Evolutionary conservation across 2,329 filamentous ascomycete genomes (phyloP).

Genomic region (Dothistroma pini): DNA sequence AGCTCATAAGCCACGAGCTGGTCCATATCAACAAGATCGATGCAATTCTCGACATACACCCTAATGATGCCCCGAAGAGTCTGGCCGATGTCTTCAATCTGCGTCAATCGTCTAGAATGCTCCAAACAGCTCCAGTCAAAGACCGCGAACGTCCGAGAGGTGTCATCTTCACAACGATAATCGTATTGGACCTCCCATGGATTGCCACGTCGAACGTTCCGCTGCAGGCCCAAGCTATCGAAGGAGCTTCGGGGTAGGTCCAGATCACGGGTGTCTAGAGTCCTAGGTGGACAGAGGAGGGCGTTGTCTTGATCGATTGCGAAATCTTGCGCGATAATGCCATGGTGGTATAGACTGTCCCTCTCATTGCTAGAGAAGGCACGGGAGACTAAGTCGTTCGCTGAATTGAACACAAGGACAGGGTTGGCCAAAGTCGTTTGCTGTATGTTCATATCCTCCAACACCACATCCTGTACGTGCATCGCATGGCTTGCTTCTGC

Average conservation of each 20-base stretch:
- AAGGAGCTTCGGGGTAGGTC: too few species aligned
- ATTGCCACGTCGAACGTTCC: neutral
- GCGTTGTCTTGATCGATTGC: neutral
- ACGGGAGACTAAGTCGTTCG: neutral
- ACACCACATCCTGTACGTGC: neutral
- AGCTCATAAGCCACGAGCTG: neutral
- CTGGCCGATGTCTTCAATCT: neutral
- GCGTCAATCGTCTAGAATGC: neutral
- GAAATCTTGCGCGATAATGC: neutral
- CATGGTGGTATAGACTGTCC: neutral
- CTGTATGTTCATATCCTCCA: neutral
- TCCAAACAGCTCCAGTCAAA: neutral
- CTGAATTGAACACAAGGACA: neutral
- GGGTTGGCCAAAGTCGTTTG: neutral
- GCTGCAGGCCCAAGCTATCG: neutral
- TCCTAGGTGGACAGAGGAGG: neutral
- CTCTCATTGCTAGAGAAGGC: too few species aligned
- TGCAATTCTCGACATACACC: neutral
- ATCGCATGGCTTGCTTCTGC: neutral
- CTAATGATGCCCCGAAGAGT: neutral
- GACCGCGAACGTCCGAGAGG: neutral
- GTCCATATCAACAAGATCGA: neutral
- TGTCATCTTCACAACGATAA: neutral
- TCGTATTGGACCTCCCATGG: neutral
- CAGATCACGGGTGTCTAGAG: neutral